Evolutionary conservation across 192 early-diverging fungal genomes (phyloP), one percentile per base, ranked within the genome.

Genomic region (Backusella tuberculispora): DNA sequence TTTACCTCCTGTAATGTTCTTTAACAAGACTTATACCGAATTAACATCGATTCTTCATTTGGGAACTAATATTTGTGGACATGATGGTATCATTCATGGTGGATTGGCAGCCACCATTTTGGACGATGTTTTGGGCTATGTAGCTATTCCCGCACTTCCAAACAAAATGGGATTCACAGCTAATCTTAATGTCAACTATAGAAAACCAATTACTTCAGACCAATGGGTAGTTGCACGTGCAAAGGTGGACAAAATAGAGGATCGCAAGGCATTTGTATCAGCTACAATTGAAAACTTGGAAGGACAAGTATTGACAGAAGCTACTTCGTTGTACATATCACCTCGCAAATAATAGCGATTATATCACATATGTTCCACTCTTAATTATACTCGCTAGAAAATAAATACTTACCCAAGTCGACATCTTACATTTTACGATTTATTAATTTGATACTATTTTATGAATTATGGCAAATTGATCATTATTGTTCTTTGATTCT

Each of bases 11-110:
- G 76, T 85, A 1, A 71, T 90, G 0, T 92, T 90, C 72, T 86
- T 82, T 66, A 82, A 82, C 73, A 76, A 79, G 26, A 81, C 87
- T 45, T 73, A 79, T 60, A 78, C 73, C 8, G 83, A 89, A 77
- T 74, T 84, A 15, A 50, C 85, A 3, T 76, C 69, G 5, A 77
- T 95, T 3, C 40, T 88, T 17, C 93, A 96, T 78, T 67, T 95
- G 29, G 95, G 95, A 8, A 84, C 81, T 12, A 72, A 84, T 0
- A 77, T 95, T 21, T 94, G 91, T 40, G 93, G 95, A 9, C 95
- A 96, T 78, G 84, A 88, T 21, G 88, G 87, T 47, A 94, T 96
- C 66, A 84, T 90, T 47, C 95, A 96, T 73, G 95, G 95, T 44
- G 93, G 91, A 41, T 82, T 93, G 8, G 84, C 89, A 47, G 92